These are phyloP conservation scores for Gypsophila paniculata DNA, from an alignment of 179 eudicot genomes.

Conservation along the genomic window DNA sequence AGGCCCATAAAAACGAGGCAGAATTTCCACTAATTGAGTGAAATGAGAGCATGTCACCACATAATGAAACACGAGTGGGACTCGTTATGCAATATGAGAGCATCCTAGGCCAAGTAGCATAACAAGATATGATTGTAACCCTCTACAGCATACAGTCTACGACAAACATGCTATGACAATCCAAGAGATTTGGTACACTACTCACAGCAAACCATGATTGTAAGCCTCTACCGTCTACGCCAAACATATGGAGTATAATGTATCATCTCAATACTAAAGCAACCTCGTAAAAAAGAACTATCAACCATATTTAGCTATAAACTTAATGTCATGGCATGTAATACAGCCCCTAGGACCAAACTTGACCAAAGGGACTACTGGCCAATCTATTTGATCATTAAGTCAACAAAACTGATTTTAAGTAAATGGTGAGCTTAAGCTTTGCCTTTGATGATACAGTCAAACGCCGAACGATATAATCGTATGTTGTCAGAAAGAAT, in stretches of 20 bases:
- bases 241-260: not conserved
- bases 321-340: not conserved
- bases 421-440: not conserved
- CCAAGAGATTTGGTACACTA: not conserved
- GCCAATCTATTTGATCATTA: not conserved
- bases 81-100: not conserved
- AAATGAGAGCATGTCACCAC: not conserved
- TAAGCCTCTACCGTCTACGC: not conserved
- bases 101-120: not conserved
- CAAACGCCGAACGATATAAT: not conserved
- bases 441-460: not conserved
- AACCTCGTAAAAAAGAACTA: not conserved
- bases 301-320: not conserved
- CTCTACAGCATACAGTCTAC: not conserved
- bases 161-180: not conserved
- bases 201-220: not conserved
- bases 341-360: conserved; percentile 1
- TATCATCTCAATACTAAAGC: not conserved
- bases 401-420: not conserved
- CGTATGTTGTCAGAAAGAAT: not conserved
- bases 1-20: not conserved
- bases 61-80: not conserved
- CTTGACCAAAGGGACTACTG: not conserved
- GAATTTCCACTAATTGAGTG: not conserved
- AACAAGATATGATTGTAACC: not conserved